Conservation (phyloP, 1,139 yeast genomes). For the Saccharomyces hybrid region DNA sequence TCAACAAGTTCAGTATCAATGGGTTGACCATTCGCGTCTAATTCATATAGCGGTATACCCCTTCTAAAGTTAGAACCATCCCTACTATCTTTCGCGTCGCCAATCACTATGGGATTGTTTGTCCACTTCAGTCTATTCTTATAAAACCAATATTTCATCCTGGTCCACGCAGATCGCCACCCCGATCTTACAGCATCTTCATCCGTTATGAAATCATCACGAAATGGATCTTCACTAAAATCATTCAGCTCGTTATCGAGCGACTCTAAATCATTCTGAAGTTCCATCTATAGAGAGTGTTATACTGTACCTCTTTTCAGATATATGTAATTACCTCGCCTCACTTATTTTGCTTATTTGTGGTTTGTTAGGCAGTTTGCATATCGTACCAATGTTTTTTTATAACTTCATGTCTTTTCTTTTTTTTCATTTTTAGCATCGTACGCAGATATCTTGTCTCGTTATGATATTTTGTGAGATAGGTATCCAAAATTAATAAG, state of each 20-base stretch:
- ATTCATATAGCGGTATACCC: slow-evolving; percentile 30
- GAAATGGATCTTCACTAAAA: background rate
- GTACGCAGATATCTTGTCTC: background rate
- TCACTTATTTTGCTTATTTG: background rate
- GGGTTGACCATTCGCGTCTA: slow-evolving; percentile 15
- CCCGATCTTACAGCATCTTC: background rate
- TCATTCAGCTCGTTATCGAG: background rate
- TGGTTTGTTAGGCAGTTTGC: too few species aligned
- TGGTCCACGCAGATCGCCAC: background rate
- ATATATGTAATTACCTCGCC: background rate
- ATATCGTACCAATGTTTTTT: too few species aligned
- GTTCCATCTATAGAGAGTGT: background rate
- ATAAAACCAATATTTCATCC: background rate
- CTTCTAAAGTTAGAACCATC: slow-evolving; percentile 6
- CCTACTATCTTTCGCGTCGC: background rate
- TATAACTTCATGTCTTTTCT: background rate
- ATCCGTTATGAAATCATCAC: background rate
- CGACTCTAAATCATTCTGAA: background rate
- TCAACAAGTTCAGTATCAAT: background rate
- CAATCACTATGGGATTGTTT: background rate
- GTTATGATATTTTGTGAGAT: background rate
- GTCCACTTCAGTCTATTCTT: background rate
- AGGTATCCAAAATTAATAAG: background rate
- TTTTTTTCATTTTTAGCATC: background rate
- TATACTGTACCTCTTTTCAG: background rate